phyloP scores from a whole-genome alignment of 192 early-diverging fungal genomes.

The Backusella luteola region DNA sequence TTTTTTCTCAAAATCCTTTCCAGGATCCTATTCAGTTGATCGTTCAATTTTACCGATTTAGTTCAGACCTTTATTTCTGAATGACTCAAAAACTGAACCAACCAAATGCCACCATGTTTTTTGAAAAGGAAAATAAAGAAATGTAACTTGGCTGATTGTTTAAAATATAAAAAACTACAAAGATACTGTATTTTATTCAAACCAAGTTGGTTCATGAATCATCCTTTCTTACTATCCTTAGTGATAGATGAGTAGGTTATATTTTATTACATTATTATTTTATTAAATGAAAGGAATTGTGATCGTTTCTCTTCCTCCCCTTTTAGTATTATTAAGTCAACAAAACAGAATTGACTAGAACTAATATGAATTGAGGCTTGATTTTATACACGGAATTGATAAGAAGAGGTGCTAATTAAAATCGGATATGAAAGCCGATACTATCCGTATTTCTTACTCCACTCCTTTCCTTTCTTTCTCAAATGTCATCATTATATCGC shows the following conservation, averaged over 20 bases:
- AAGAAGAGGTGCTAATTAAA: not conserved
- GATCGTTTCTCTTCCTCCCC: not conserved
- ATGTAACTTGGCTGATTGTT: not conserved
- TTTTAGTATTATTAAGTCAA: slow-evolving; percentile 18
- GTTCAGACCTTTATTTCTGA: not conserved
- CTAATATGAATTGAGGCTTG: not conserved
- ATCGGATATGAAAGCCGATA: not conserved
- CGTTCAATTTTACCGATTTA: not conserved
- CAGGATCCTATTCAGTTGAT: not conserved
- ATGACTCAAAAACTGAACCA: not conserved
- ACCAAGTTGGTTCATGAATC: slow-evolving; percentile 46
- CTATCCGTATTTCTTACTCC: not conserved
- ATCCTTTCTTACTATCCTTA: not conserved
- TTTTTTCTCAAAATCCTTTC: not conserved
- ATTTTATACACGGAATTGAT: not conserved
- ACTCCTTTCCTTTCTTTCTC: not conserved
- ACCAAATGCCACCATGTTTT: not conserved
- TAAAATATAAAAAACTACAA: not conserved
- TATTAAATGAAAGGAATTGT: not conserved
- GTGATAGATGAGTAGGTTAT: too few species aligned
- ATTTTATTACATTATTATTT: not conserved
- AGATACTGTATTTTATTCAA: not conserved
- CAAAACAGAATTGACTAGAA: not conserved
- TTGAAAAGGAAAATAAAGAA: not conserved
- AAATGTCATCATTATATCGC: not conserved